Percentiles rank a stretch among this genome's conserved stretches.
phyloP scores from a whole-genome alignment of 768 basidiomycete genomes.

The Pholiota microspora region DNA sequence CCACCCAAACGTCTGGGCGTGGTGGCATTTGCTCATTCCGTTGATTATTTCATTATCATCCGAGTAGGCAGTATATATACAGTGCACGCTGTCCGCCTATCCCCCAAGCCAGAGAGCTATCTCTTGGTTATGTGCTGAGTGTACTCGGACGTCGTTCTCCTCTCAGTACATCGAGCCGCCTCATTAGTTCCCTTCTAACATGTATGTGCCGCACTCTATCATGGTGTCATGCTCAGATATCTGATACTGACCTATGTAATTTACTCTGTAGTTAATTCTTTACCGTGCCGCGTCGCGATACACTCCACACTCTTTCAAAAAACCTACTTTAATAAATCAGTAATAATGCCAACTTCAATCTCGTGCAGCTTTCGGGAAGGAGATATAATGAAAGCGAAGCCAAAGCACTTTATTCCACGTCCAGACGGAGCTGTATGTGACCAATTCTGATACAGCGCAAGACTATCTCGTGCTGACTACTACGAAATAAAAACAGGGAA shows the following conservation, averaged over 20 bases:
- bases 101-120: conserved; percentile 4
- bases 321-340: neutral
- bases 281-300: neutral
- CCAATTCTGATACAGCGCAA: neutral
- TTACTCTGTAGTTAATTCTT: neutral
- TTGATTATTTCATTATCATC: neutral
- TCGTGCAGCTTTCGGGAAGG: conserved; percentile 17
- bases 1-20: neutral
- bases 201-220: neutral
- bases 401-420: conserved; percentile 25
- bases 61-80: conserved; percentile 1
- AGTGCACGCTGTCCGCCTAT: neutral
- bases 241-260: neutral
- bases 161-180: neutral
- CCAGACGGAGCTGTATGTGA: conserved; percentile 22
- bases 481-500: too few species aligned
- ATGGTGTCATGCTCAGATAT: neutral
- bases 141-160: neutral
- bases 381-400: conserved; percentile 27
- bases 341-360: conserved; percentile 17
- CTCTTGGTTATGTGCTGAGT: conserved; percentile 4
- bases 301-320: conserved; percentile 3
- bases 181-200: neutral
- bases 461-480: neutral
- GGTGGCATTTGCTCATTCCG: neutral